Base-by-base conservation (phyloP, 768 basidiomycete genomes). In the Phlebiopsis gigantea region DNA sequence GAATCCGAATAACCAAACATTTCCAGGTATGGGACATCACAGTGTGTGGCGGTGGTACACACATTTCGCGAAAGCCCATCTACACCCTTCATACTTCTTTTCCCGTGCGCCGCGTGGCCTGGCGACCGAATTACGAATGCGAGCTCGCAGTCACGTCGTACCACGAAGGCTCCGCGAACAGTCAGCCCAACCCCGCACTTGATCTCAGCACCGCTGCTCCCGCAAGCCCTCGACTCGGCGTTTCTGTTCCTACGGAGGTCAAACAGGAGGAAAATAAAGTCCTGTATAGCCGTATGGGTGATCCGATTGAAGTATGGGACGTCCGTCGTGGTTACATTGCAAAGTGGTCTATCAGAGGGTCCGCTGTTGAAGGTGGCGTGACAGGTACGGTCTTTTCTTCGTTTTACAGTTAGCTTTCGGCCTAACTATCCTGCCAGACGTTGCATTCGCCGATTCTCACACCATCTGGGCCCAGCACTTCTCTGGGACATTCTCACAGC, bases 281-380 rank as follows among this genome's bases (percentile, higher is more conserved):
- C 30, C 47, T 56, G 34, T 60, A 56, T 25, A 61, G 57, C 17
- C 61, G 62, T 3, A 69, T 63, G 2, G 80, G 83, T 2, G 86
- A 90, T 63, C 73, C 82, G 0, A 76, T 91, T 28, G 90, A 93
- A 63, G 85, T 93, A 22, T 94, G 92, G 92, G 91, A 94, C 67
- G 88, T 89, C 1, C 76, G 91, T 53, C 75, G 92, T 46, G 80
- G 82, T 0, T 90, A 87, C 80, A 77, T 93, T 48, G 85, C 88
- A 5, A 94, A 93, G 70, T 93, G 91, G 87, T 78, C 80, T 2
- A 79, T 92, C 10, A 78, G 75, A 21, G 82, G 84, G 14, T 82
- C 81, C 12, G 75, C 79, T 4, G 74, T 73, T 1, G 90, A 93
- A 57, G 87, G 90, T 5, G 84, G 85, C 22, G 82, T 88, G 2